Evolutionary conservation across 1,284 basidiomycete species (phyloP).

Genomic region (Cronartium quercuum): DNA sequence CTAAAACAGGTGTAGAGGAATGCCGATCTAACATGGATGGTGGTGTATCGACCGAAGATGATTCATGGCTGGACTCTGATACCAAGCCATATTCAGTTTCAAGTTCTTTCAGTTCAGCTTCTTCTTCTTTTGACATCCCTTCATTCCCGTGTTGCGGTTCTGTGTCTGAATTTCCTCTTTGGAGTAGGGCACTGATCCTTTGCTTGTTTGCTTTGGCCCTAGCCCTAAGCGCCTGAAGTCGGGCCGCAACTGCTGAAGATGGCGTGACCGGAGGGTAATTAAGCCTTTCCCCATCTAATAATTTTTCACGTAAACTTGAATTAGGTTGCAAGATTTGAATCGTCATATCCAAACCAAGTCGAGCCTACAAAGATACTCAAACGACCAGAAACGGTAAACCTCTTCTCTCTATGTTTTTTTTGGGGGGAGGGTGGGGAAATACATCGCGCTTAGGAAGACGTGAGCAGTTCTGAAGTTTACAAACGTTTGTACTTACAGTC

Average conservation of each 20-base stretch:
- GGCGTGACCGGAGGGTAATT: constrained; percentile 30
- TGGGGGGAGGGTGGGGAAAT: no score
- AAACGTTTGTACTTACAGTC: constrained; percentile 7
- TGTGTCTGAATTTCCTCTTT: not conserved
- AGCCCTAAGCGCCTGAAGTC: constrained; percentile 13
- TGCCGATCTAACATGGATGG: not conserved
- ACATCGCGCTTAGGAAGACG: no score
- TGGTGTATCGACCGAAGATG: not conserved
- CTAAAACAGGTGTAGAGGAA: not conserved
- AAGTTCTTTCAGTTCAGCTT: constrained; percentile 29
- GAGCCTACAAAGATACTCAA: constrained; percentile 3
- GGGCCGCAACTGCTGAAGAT: constrained; percentile 10
- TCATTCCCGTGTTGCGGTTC: constrained; percentile 17
- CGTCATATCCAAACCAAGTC: constrained; percentile 25
- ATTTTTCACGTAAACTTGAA: constrained; percentile 19
- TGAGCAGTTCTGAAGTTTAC: no score
- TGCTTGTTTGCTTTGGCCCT: constrained; percentile 31
- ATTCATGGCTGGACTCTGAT: not conserved
- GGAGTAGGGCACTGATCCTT: constrained; percentile 22
- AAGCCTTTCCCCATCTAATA: constrained; percentile 27
- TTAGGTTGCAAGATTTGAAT: constrained; percentile 20
- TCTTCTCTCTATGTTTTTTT: no score
- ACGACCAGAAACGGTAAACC: no score
- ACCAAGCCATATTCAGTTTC: constrained; percentile 25
- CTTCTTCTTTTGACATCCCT: constrained; percentile 19